Base-by-base conservation (phyloP, 768 basidiomycete species). In the Pholiota microspora region DNA sequence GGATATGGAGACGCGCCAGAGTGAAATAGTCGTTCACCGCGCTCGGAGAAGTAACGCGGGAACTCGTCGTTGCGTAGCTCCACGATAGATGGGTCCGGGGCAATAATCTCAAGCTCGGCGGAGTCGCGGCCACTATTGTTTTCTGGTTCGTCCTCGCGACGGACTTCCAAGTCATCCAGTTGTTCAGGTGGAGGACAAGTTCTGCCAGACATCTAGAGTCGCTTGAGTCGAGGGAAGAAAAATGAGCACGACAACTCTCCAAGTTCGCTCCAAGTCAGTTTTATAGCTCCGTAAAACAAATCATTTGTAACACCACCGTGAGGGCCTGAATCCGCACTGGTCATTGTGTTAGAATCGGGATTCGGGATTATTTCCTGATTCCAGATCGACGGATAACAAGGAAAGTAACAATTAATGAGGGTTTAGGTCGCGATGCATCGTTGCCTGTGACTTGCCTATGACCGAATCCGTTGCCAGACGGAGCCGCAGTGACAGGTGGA, bases 1-100 rank as follows among this genome's bases (percentile, higher is more conserved):
- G 84, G 84, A 65, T 92, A 92, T 46, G 84, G 84, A 42, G 81
- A 70, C 69, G 73, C 71, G 73, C 82, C 80, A 62, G 85, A 85
- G 73, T 84, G 84, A 70, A 84, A 91, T 67, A 89, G 81, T 32
- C 86, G 77, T 28, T 77, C 82, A 59, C 76, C 73, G 6, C 74
- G 71, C 58, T 89, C 84, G 28, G 61, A 60, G 59, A 90, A 91
- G 70, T 83, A 84, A 10, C 38, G 49, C 0, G 84, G 81, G 59
- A 87, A 84, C 2, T 89, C 86, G 18, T 80, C 72, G 34, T 68
- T 15, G 27, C 58, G 64, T 7, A 89, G 54, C 60, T 86, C 81
- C 6, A 57, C 61, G 10, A 73, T 31, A 15, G 8, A 25, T 2
- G 18, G 45, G 45, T 47, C 45, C 29, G 29, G 59, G 13, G 45